Conservation (phyloP, 495 filamentous ascomycete species). For the Podospora anserina region DNA sequence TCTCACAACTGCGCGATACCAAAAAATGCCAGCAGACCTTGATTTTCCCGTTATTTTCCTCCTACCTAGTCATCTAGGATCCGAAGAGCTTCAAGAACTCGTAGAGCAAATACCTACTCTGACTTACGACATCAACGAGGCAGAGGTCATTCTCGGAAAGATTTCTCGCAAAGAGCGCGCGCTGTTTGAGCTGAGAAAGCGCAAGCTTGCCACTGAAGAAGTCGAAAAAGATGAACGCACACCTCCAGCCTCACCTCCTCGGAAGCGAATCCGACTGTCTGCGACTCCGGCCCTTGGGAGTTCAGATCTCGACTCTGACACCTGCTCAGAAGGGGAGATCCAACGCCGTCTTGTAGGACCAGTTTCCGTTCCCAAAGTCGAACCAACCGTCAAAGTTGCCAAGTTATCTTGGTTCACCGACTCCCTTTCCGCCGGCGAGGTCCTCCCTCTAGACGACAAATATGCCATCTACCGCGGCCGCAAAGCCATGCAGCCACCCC, state of each 20-base stretch:
- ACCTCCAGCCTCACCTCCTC: conserved; percentile 17
- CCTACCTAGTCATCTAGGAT: conserved; percentile 63
- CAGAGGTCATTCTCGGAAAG: conserved; percentile 68
- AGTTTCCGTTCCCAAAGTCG: conserved; percentile 17
- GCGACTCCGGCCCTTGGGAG: conserved; percentile 12
- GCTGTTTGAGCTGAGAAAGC: conserved; percentile 69
- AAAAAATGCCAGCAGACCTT: conserved; percentile 22
- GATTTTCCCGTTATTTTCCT: conserved; percentile 69
- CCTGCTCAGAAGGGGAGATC: conserved; percentile 34
- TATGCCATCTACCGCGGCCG: conserved; percentile 67
- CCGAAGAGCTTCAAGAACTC: conserved; percentile 56
- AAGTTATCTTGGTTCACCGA: conserved; percentile 72
- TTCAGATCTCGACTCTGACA: conserved; percentile 37
- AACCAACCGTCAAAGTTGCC: conserved; percentile 58
- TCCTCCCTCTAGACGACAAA: conserved; percentile 53
- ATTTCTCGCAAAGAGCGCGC: conserved; percentile 67
- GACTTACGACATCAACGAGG: conserved; percentile 71
- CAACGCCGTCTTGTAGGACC: conserved; percentile 7
- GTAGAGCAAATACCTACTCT: conserved; percentile 63
- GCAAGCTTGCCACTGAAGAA: conserved; percentile 58
- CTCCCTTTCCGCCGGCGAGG: conserved; percentile 50
- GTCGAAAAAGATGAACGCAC: conserved; percentile 31
- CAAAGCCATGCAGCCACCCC: conserved; percentile 25
- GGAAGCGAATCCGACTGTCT: conserved; percentile 39
- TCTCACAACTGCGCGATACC: neutral